Base-by-base conservation (phyloP, 2,329 filamentous ascomycete species). In the Cytospora leucostoma region DNA sequence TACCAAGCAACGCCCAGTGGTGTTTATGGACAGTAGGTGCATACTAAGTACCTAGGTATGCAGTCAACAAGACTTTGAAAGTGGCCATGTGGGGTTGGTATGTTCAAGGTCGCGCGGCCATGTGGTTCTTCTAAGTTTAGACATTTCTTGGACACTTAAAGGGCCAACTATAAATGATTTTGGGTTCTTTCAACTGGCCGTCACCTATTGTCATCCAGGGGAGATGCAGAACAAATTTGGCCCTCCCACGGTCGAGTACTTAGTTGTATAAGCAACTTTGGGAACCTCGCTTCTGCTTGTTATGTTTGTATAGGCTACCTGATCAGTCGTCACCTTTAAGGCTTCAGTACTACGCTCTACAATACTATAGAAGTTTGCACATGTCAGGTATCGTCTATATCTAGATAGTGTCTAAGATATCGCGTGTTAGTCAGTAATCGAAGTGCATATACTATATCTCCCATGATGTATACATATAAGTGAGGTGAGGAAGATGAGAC, bases 211-310 rank as follows among this genome's bases (percentile, higher is more conserved):
- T 47, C n/a, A 47, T 19, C 12, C 44, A 21, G 51, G 35, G 38
- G 33, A 50, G 35, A 40, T 21, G 55, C 54, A 51, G 55, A 61
- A 61, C 59, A 61, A 49, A 51, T 51, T 50, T 61, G 51, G 59
- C 59, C 59, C 32, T 35, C 38, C 59, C 59, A 61, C 38, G 51
- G 32, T 38, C 7, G 2, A 34, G 27, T 51, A 44, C 7, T 15
- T n/a, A 44, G 2, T 11, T 10, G 17, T 8, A 10, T 44, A 47
- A n/a, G 21, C 17, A 19, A 44, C n/a, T 27, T 4, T 27, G 27
- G 4, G 19, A 47, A n/a, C 44, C 44, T 19, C 44, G 11, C 7
- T 37, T 19, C 8, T 44, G 7, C n/a, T 21, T 47, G 15, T 5
- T n/a, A 19, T 47, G 1, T 21, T 7, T 3, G 3, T 21, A 8